Conservation (phyloP, 495 filamentous ascomycete species). For the Talaromyces adpressus region DNA sequence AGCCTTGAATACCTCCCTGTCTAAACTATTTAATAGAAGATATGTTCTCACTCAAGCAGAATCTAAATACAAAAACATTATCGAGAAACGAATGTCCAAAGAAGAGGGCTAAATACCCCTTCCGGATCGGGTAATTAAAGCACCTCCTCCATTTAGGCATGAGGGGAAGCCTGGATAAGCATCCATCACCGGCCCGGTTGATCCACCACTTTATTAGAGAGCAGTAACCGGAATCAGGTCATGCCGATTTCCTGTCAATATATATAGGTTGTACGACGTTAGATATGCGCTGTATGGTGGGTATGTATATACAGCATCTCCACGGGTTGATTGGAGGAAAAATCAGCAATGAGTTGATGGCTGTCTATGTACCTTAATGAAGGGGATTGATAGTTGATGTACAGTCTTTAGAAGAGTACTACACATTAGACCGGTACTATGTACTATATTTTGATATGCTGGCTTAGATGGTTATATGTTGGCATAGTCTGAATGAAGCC, state of each 20-base stretch:
- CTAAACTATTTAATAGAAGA: background rate
- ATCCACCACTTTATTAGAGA: background rate
- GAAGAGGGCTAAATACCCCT: background rate
- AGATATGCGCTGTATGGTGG: background rate
- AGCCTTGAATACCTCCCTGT: background rate
- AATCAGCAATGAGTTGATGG: background rate
- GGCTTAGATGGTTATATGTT: background rate
- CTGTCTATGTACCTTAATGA: background rate
- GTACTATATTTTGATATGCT: background rate
- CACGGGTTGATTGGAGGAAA: background rate
- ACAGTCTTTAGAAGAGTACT: too few species aligned
- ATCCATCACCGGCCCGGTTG: slow-evolving; percentile 6
- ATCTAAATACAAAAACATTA: too few species aligned
- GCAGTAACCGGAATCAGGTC: background rate
- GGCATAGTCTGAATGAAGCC: background rate
- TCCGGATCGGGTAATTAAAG: slow-evolving; percentile 3
- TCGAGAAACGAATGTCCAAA: too few species aligned
- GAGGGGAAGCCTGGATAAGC: background rate
- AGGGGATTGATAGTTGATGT: background rate
- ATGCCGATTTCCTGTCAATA: background rate
- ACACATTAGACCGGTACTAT: too few species aligned
- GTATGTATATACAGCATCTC: background rate
- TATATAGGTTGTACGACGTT: background rate
- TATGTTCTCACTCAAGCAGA: too few species aligned
- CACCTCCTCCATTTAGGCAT: background rate